phyloP scores from a whole-genome alignment of 192 early-diverging fungal species.

The Fimicolochytrium jonesii region DNA sequence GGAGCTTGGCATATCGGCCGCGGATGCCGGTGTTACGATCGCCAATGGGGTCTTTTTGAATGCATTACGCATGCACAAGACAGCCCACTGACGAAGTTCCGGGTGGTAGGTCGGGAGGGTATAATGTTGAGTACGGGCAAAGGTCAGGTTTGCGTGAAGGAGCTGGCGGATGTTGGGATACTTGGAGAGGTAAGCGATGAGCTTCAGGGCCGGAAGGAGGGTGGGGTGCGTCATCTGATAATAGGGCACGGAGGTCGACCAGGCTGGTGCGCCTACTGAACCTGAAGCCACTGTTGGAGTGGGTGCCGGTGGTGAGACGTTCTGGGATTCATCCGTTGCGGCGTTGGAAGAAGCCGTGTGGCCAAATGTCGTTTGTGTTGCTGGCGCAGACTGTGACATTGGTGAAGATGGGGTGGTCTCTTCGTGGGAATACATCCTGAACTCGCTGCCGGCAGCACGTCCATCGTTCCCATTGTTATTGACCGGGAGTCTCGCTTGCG shows the following conservation, averaged over 20 bases:
- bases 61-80: conserved; percentile 39
- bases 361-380: too few relatives aligned
- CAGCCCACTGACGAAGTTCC: conserved; percentile 28
- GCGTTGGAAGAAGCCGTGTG: too few relatives aligned
- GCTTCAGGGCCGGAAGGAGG: conserved; percentile 73
- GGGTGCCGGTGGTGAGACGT: conserved; percentile 3
- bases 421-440: too few relatives aligned
- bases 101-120: conserved; percentile 12
- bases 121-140: conserved; percentile 17
- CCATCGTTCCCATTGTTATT: not conserved
- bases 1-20: not conserved
- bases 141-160: conserved; percentile 30
- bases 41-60: conserved; percentile 25
- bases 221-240: not conserved
- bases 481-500: too few relatives aligned
- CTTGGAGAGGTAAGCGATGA: conserved; percentile 86
- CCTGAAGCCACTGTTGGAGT: conserved; percentile 13
- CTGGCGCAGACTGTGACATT: not conserved
- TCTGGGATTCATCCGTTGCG: too few relatives aligned
- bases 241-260: too few relatives aligned
- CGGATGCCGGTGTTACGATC: not conserved
- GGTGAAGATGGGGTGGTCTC: not conserved
- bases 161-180: conserved; percentile 73
- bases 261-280: conserved; percentile 2
- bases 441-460: not conserved